A percentile compares a stretch with the other conserved stretches of the same genome.
These are phyloP conservation scores for Hanseniaspora taiwanica DNA, from an alignment of 805 yeast genomes.

Conservation along the genomic window DNA sequence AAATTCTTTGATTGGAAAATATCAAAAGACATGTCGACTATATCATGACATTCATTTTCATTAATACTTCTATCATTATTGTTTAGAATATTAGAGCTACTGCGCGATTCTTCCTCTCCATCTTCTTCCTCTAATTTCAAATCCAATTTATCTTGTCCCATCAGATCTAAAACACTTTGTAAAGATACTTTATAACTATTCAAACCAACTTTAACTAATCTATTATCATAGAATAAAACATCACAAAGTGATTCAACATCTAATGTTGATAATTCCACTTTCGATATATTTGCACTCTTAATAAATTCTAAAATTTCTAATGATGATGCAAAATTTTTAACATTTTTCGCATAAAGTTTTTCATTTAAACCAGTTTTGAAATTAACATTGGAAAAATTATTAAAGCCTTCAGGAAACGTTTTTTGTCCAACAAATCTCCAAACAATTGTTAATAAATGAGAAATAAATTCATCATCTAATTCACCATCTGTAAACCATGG, in stretches of 20 bases:
- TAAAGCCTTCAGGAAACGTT: slow-evolving; percentile 63
- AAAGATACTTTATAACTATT: slow-evolving; percentile 71
- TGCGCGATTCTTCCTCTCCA: neutral
- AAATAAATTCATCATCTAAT: slow-evolving; percentile 86
- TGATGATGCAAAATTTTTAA: slow-evolving; percentile 55
- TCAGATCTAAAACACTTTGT: slow-evolving; percentile 66
- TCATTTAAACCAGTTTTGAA: slow-evolving; percentile 8
- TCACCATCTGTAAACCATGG: slow-evolving; percentile 98
- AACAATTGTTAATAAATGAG: slow-evolving; percentile 64
- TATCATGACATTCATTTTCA: slow-evolving; percentile 1
- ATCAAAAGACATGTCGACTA: slow-evolving; percentile 18
- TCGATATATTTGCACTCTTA: slow-evolving; percentile 55
- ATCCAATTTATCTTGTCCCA: slow-evolving; percentile 6
- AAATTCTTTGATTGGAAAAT: slow-evolving; percentile 31
- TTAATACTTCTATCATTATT: neutral
- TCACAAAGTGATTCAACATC: slow-evolving; percentile 80
- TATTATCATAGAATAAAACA: slow-evolving; percentile 78
- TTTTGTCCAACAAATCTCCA: slow-evolving; percentile 76
- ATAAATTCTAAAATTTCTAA: slow-evolving; percentile 68
- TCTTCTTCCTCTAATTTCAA: slow-evolving; percentile 15
- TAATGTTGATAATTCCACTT: slow-evolving; percentile 58
- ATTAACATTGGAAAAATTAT: slow-evolving; percentile 15
- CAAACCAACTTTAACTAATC: slow-evolving; percentile 49
- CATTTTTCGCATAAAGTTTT: slow-evolving; percentile 37
- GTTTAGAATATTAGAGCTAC: too few species aligned